phyloP scores from a whole-genome alignment of 345 rosid species.

The Capsella bursapastoris region DNA sequence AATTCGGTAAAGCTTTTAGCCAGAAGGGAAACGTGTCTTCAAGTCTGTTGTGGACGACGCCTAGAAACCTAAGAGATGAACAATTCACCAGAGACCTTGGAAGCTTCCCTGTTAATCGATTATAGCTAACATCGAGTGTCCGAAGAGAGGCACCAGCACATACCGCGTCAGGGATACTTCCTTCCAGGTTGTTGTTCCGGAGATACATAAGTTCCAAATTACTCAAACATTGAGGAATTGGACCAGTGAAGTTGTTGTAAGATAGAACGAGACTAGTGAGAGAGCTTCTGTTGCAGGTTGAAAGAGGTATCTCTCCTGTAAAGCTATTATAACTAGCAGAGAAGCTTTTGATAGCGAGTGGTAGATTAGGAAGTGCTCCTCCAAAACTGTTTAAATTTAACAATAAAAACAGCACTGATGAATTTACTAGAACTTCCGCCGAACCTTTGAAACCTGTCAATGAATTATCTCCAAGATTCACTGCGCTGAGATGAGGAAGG shows the following conservation, averaged over 20 bases:
- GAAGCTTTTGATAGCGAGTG: background rate
- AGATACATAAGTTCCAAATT: background rate
- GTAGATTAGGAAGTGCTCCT: conserved; percentile 20
- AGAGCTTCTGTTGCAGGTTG: background rate
- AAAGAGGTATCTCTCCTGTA: conserved; percentile 13
- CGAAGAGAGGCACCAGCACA: rapidly evolving
- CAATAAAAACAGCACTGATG: background rate
- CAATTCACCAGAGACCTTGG: conserved; percentile 27
- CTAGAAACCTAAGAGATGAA: background rate
- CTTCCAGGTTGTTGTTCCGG: conserved; percentile 16
- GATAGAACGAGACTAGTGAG: background rate
- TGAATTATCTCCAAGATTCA: rapidly evolving
- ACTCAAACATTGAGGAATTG: conserved; percentile 14
- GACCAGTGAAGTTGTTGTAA: conserved; percentile 17
- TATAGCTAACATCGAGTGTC: background rate
- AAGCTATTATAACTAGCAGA: background rate
- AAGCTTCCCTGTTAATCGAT: conserved; percentile 11
- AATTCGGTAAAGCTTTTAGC: conserved; percentile 5
- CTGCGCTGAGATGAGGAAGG: background rate
- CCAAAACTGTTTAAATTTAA: background rate
- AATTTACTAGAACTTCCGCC: background rate
- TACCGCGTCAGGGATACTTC: background rate
- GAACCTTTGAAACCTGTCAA: background rate
- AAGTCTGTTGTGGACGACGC: background rate
- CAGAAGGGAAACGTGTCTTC: conserved; percentile 22